Conservation (phyloP, 768 basidiomycete species). For the Mycena metata region DNA sequence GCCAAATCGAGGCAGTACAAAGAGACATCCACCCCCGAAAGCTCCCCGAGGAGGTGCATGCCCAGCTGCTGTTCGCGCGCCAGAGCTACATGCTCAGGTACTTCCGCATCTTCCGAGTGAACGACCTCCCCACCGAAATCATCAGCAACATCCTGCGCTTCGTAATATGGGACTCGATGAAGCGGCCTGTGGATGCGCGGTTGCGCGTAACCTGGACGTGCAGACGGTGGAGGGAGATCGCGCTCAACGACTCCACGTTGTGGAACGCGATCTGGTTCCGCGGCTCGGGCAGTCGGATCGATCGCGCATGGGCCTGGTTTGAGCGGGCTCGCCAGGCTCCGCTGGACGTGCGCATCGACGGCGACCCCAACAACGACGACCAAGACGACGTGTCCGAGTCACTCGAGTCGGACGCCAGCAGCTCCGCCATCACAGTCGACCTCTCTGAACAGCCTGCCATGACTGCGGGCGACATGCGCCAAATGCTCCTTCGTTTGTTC, state of each 20-base stretch:
- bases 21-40: slow-evolving; percentile 35
- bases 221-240: slow-evolving; percentile 64
- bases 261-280: slow-evolving; percentile 80
- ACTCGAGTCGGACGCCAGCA: slow-evolving; percentile 31
- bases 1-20: slow-evolving; percentile 35
- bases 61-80: slow-evolving; percentile 39
- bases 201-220: slow-evolving; percentile 72
- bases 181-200: slow-evolving; percentile 54
- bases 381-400: slow-evolving; percentile 41
- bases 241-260: slow-evolving; percentile 62
- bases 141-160: slow-evolving; percentile 73
- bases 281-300: slow-evolving; percentile 59
- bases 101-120: slow-evolving; percentile 50
- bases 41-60: slow-evolving; percentile 32
- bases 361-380: slow-evolving; percentile 42
- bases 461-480: slow-evolving; percentile 58
- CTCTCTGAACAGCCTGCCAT: slow-evolving; percentile 40
- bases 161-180: slow-evolving; percentile 63
- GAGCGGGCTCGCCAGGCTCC: slow-evolving; percentile 67
- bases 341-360: slow-evolving; percentile 75
- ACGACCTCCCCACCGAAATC: slow-evolving; percentile 76
- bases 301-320: slow-evolving; percentile 69
- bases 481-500: slow-evolving; percentile 65
- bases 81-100: slow-evolving; percentile 35
- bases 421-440: background rate